Evolutionary conservation across 768 basidiomycete genomes (phyloP), one percentile per base, ranked within the genome.

Genomic region (Rhodotorula toruloides): DNA sequence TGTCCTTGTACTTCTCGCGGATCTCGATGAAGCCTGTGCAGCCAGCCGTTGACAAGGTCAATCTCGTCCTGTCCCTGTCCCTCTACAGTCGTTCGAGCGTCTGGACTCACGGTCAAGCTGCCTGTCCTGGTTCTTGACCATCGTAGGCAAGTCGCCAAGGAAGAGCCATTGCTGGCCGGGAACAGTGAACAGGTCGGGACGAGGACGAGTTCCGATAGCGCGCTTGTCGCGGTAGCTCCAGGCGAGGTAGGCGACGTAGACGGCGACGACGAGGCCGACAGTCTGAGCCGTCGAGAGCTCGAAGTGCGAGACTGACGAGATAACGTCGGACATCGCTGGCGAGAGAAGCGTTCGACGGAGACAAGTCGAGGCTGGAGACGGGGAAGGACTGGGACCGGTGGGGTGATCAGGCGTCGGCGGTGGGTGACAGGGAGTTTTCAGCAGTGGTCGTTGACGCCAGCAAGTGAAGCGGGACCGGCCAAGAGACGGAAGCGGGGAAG

Each of bases 41-140:
- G 11, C n/a, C 31, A 29, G 10, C 12, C 5, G 19, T 34, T 3
- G 36, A 27, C 19, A 1, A 42, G 29, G 1, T 22, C n/a, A n/a
- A n/a, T n/a, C n/a, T n/a, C n/a, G n/a, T n/a, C n/a, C n/a, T n/a
- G n/a, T n/a, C n/a, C n/a, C n/a, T n/a, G n/a, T n/a, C n/a, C n/a
- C n/a, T n/a, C n/a, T n/a, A n/a, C n/a, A n/a, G n/a, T n/a, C n/a
- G n/a, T n/a, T n/a, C n/a, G n/a, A n/a, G n/a, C n/a, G n/a, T n/a
- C 40, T 40, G 40, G 29, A 62, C 46, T 53, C 47, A 62, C 61
- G 63, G 29, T 59, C 63, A 48, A 59, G 47, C 2, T 37, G 37
- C 11, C 57, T 21, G n/a, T 65, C 46, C 37, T 54, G 52, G 56
- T 58, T 49, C n/a, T 39, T 39, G 32, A 62, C 25, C 29, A 67